Evolutionary conservation across 768 basidiomycete species (phyloP).

Genomic region (Scleroderma citrinum): DNA sequence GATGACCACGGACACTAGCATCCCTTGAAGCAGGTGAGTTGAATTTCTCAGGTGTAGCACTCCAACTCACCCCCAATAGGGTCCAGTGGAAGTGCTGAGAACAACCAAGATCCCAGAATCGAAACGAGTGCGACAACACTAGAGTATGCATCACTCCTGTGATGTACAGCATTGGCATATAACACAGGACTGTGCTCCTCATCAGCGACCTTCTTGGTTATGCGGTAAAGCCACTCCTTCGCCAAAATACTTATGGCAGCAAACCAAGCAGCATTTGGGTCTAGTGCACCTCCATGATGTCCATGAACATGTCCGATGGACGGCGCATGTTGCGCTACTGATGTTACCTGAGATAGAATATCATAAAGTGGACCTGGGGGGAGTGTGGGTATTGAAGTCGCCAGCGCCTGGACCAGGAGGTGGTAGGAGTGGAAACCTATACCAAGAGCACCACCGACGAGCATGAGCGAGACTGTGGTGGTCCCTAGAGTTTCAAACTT

Average conservation of each 20-base stretch:
- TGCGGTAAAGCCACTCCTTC: constrained; percentile 92
- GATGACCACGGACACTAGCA: constrained; percentile 88
- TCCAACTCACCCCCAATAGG: constrained; percentile 75
- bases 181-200: constrained; percentile 89
- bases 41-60: not conserved
- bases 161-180: constrained; percentile 94
- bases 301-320: constrained; percentile 48
- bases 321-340: constrained; percentile 50
- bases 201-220: constrained; percentile 85
- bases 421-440: constrained; percentile 89
- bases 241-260: constrained; percentile 71
- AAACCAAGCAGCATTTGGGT: constrained; percentile 97
- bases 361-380: constrained; percentile 61
- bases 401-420: constrained; percentile 69
- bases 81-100: constrained; percentile 84
- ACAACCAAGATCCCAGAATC: constrained; percentile 84
- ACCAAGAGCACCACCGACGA: constrained; percentile 78
- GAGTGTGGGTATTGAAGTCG: constrained; percentile 56
- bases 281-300: constrained; percentile 49
- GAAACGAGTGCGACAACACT: constrained; percentile 88
- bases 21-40: constrained; percentile 38
- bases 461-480: constrained; percentile 79
- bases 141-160: constrained; percentile 95
- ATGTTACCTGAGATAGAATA: constrained; percentile 51
- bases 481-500: constrained; percentile 97